Evolutionary conservation across 371 early-diverging fungal species (phyloP), one percentile per base, ranked within the genome.

Genomic region (Ordospora colligata): DNA sequence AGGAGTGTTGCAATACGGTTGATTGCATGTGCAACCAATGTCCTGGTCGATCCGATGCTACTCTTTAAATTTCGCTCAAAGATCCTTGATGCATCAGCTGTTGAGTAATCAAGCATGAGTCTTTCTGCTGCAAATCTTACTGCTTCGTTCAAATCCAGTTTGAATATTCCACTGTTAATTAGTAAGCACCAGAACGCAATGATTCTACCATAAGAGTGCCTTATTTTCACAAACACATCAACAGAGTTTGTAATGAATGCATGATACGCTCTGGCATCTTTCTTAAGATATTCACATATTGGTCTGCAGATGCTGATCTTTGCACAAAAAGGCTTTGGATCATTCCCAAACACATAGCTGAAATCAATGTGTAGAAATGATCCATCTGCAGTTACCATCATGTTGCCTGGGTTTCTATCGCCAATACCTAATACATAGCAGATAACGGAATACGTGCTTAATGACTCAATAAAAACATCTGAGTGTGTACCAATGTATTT

Each of bases 301-400:
- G 51, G 32, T 1, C 42, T 40, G 1, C 50, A 51, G 32, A 74
- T 66, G 10, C 25, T 50, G 21, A 95, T 95, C 0, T 95, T 94
- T 10, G 95, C 93, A 40, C 94, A 94, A 86, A 95, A 95, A 8
- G 95, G 95, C 79, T 95, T 95, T 0, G 97, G 96, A 80, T 95
- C 96, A 64, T 93, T 87, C 1, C 97, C 96, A 1, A 95, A 88
- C 45, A 95, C 92, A 83, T 91, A 96, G 9, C 94, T 93, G 88
- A 93, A 97, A 83, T 97, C 97, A 42, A 97, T 90, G 81, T 97
- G 96, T 85, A 96, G 93, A 44, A 97, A 83, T 51, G 90, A 50
- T 19, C 73, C 73, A 63, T 89, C 87, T 25, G 88, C 87, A 0
- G 93, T 90, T 27, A 97, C 81, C 40, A 97, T 83, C 45, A 97